Percentiles rank a stretch among this genome's conserved stretches.
These are phyloP conservation scores for Scedosporium minutisporum DNA, from an alignment of 2,329 filamentous ascomycete species.

Conservation along the genomic window DNA sequence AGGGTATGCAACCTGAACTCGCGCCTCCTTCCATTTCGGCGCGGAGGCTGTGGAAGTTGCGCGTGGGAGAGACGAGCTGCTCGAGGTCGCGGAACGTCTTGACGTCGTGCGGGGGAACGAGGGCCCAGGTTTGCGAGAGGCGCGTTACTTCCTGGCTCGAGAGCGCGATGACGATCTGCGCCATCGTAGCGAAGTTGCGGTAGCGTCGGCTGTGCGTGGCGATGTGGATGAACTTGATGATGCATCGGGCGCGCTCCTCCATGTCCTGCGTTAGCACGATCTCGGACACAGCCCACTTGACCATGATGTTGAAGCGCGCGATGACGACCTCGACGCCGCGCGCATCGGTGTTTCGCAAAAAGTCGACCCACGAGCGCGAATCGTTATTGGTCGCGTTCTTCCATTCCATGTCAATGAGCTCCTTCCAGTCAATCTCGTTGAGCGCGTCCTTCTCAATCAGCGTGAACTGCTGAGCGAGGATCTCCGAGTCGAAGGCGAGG, in stretches of 20 bases:
- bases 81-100: conserved; percentile 61
- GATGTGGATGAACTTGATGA: conserved; percentile 77
- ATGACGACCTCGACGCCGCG: conserved; percentile 75
- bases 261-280: conserved; percentile 63
- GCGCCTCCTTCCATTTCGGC: conserved; percentile 65
- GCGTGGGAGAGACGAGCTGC: conserved; percentile 61
- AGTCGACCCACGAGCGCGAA: conserved; percentile 72
- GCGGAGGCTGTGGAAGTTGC: conserved; percentile 68
- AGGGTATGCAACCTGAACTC: conserved; percentile 67
- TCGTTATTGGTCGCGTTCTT: conserved; percentile 57
- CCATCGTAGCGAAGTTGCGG: conserved; percentile 77
- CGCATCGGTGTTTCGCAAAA: conserved; percentile 61
- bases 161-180: conserved; percentile 68
- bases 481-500: conserved; percentile 68
- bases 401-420: conserved; percentile 76
- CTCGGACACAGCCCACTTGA: conserved; percentile 78
- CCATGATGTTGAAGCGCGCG: conserved; percentile 78
- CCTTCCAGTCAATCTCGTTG: conserved; percentile 82
- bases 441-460: conserved; percentile 79
- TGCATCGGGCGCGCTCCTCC: conserved; percentile 64
- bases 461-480: conserved; percentile 74
- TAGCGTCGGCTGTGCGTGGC: conserved; percentile 65
- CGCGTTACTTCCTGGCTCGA: conserved; percentile 63
- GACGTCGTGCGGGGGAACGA: conserved; percentile 57
- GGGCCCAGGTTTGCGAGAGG: conserved; percentile 59